phyloP scores from a whole-genome alignment of 495 filamentous ascomycete species.

The Aspergillus ellipticus region DNA sequence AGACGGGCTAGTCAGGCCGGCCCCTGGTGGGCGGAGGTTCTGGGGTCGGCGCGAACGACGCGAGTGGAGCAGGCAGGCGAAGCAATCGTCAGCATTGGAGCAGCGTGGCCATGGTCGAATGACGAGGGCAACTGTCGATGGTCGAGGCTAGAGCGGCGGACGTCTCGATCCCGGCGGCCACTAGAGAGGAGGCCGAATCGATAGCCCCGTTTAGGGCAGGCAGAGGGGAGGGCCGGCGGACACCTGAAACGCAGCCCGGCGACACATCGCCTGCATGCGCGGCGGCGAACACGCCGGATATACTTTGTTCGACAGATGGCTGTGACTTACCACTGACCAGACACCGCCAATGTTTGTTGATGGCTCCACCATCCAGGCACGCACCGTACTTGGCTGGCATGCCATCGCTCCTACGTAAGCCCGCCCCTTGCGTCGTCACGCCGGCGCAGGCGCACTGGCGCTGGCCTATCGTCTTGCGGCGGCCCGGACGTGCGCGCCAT shows the following conservation, averaged over 20 bases:
- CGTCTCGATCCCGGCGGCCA: not conserved
- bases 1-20: not conserved
- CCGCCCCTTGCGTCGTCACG: slow-evolving; percentile 1
- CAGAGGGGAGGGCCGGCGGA: too few relatives aligned
- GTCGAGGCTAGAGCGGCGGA: not conserved
- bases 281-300: too few relatives aligned
- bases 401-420: slow-evolving; percentile 4
- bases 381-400: not conserved
- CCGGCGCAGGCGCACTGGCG: not conserved
- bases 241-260: not conserved
- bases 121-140: not conserved
- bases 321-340: too few relatives aligned
- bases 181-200: not conserved
- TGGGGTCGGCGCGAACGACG: not conserved
- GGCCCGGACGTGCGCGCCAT: not conserved
- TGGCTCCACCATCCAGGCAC: not conserved
- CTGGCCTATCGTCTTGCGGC: not conserved
- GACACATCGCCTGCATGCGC: too few relatives aligned
- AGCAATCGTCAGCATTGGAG: slow-evolving; percentile 3
- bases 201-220: slow-evolving; percentile 5
- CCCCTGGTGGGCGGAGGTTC: not conserved
- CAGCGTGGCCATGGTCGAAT: not conserved
- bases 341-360: slow-evolving; percentile 1
- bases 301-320: not conserved
- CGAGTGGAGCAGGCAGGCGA: not conserved